Evolutionary conservation across 345 rosid genomes (phyloP).

Genomic region (Ceriops decandra): DNA sequence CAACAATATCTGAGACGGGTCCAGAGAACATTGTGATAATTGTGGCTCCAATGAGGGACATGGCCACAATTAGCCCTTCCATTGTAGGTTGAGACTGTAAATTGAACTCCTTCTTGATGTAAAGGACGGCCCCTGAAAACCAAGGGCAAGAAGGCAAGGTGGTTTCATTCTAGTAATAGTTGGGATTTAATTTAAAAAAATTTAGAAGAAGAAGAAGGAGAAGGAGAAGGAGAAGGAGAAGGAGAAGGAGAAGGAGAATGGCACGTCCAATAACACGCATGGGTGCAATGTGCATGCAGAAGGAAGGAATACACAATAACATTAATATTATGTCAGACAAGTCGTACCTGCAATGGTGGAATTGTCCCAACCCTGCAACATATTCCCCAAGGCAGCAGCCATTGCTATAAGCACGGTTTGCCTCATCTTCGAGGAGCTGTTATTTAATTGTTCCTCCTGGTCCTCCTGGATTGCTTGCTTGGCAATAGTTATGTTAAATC

Average conservation of each 20-base stretch:
- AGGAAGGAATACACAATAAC: neutral
- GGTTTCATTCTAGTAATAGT: neutral
- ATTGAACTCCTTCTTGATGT: conserved; percentile 43
- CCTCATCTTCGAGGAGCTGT: conserved; percentile 21
- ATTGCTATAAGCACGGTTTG: conserved; percentile 39
- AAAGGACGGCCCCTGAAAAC: conserved; percentile 36
- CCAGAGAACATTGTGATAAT: conserved; percentile 40
- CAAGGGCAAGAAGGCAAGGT: neutral
- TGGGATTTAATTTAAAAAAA: too few relatives aligned
- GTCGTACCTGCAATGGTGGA: conserved; percentile 39
- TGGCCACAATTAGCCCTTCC: conserved; percentile 46
- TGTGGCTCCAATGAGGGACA: conserved; percentile 41
- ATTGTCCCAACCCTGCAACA: conserved; percentile 52
- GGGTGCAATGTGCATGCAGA: too few relatives aligned
- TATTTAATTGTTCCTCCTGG: neutral
- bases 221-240: too few relatives aligned
- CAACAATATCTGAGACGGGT: conserved; percentile 31
- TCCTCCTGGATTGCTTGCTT: neutral
- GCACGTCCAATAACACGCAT: too few relatives aligned
- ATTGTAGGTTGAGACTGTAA: conserved; percentile 34
- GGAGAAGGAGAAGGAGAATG: neutral
- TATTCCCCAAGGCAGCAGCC: conserved; percentile 38
- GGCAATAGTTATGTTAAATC: too few relatives aligned
- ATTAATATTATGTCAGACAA: too few relatives aligned
- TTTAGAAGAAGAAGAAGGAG: neutral